phyloP scores from a whole-genome alignment of 2,329 filamentous ascomycete genomes.

The Aspergillus proliferans region DNA sequence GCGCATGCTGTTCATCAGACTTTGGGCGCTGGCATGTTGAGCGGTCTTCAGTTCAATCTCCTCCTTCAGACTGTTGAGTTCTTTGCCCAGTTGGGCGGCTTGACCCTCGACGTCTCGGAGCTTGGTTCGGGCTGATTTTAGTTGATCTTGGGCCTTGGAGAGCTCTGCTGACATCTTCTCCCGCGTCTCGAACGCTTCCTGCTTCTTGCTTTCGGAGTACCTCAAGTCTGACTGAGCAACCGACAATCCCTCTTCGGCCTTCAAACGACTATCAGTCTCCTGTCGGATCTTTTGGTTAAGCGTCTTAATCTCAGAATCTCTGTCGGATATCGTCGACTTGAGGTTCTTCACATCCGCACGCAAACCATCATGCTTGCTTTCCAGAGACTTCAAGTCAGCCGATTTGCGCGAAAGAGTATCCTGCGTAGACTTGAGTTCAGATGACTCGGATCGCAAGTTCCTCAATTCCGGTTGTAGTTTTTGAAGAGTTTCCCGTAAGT shows the following conservation, averaged over 20 bases:
- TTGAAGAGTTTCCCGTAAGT: constrained; percentile 70
- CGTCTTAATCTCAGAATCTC: constrained; percentile 69
- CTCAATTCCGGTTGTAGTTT: constrained; percentile 83
- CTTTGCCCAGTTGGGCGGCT: constrained; percentile 59
- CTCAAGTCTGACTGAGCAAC: constrained; percentile 70
- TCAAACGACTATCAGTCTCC: constrained; percentile 64
- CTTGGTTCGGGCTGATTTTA: constrained; percentile 49
- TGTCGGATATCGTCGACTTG: constrained; percentile 64
- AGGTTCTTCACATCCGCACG: constrained; percentile 65
- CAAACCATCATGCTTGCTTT: constrained; percentile 75
- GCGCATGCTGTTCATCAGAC: constrained; percentile 82
- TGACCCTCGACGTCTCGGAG: constrained; percentile 71
- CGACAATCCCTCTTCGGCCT: constrained; percentile 72
- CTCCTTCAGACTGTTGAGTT: constrained; percentile 64
- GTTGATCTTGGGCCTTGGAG: constrained; percentile 64
- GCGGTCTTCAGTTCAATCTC: constrained; percentile 78
- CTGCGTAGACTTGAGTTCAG: constrained; percentile 65
- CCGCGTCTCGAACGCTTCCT: constrained; percentile 65
- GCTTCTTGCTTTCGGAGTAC: constrained; percentile 69
- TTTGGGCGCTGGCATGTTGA: constrained; percentile 79
- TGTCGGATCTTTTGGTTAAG: constrained; percentile 72
- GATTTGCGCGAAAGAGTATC: constrained; percentile 63
- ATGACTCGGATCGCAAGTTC: constrained; percentile 68
- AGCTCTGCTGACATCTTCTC: constrained; percentile 69
- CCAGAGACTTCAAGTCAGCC: constrained; percentile 65